Base-by-base conservation (phyloP, 495 filamentous ascomycete genomes). In the Xylaria nigripes region DNA sequence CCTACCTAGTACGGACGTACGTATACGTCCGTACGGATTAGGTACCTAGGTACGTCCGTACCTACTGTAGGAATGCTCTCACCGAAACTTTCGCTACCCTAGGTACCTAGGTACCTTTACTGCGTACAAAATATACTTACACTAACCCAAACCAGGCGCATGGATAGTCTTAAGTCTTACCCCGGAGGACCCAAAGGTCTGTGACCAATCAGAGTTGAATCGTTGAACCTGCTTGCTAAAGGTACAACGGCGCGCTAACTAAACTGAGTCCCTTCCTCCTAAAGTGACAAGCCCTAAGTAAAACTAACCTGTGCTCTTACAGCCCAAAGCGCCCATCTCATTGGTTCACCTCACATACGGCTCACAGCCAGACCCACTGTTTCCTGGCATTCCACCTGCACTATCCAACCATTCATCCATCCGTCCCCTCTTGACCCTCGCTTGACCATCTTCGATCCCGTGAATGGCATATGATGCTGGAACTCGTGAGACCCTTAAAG, bases 401-500 rank as follows among this genome's bases (percentile, higher is more conserved):
- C 48, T n/a, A 8, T 40, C 36, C 36, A 19, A 18, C 36, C n/a
- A 40, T 40, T n/a, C 36, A 2, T 40, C 32, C 47, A 27, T 42
- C 36, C 16, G n/a, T 30, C 48, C 46, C 46, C 46, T 49, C 46
- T 38, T 49, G 45, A 10, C 29, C 30, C 34, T 21, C 21, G 16
- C 24, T 49, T 25, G 45, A 48, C 22, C 25, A 13, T 23, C 38
- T 25, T 25, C 15, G 49, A 44, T 51, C 50, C 51, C 51, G 51
- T 53, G 51, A 46, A 53, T 46, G 51, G 27, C 43, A 34, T 46
- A 21, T 46, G 30, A 51, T 42, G 45, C 51, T 54, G 51, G 51
- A 41, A 30, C 40, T 44, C 6, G 27, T 25, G 27, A 36, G 21
- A 48, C 51, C 51, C 45, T 54, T 40, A 42, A 40, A 48, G 18